These are phyloP conservation scores for Peronosclerospora sorghi DNA, from an alignment of 352 stramenopile genomes.

Conservation along the genomic window DNA sequence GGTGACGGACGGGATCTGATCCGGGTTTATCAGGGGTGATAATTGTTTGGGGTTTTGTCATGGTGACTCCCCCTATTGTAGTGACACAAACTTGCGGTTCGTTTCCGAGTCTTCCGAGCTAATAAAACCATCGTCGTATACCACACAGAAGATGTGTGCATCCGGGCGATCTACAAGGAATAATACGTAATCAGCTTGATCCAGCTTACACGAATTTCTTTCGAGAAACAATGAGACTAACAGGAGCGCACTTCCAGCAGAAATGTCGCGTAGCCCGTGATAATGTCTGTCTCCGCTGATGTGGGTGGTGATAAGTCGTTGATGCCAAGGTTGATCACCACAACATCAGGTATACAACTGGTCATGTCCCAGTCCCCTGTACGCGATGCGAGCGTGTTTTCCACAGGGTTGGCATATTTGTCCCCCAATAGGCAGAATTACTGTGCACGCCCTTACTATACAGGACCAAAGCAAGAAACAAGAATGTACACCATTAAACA, in stretches of 20 bases:
- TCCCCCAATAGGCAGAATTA: conserved; percentile 80
- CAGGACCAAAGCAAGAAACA: conserved; percentile 3
- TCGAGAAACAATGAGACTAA: no score
- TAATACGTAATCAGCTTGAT: neutral
- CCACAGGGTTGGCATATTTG: conserved; percentile 72
- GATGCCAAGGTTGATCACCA: no score
- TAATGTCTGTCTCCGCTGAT: conserved; percentile 76
- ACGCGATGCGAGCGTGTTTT: conserved; percentile 75
- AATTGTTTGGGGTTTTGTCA: no score
- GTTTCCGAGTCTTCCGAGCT: conserved; percentile 54
- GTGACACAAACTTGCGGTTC: conserved; percentile 66
- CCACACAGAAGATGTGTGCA: no score
- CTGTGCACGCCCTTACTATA: no score
- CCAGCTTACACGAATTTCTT: neutral
- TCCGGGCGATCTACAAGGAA: conserved; percentile 45
- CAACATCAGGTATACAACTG: conserved; percentile 68
- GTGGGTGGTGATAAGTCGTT: conserved; percentile 69
- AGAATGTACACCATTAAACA: neutral
- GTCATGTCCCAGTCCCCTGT: conserved; percentile 60
- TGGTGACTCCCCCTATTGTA: no score
- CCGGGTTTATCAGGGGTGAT: no score
- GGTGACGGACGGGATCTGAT: no score
- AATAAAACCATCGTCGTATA: no score
- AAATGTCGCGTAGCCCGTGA: conserved; percentile 59
- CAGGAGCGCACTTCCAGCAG: no score